Conservation (phyloP, 176 grass and related monocot genomes). For the Lolium rigidum region DNA sequence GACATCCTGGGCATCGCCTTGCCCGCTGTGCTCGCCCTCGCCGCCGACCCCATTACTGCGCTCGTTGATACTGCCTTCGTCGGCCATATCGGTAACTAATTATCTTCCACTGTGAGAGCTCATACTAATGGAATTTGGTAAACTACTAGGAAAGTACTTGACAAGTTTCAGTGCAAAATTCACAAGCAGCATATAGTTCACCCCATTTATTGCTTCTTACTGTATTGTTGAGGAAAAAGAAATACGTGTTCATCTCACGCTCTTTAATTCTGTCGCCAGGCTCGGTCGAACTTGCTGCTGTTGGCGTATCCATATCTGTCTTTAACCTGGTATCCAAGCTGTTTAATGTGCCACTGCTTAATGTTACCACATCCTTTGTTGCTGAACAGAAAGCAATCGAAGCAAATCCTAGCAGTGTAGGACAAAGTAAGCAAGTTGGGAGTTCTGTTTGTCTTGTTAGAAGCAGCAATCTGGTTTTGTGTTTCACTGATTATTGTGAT, state of each 20-base stretch:
- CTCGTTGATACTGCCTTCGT: constrained; percentile 78
- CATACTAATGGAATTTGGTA: not conserved
- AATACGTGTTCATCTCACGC: not conserved
- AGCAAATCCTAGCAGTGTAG: not conserved
- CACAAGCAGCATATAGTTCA: not conserved
- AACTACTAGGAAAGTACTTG: not conserved
- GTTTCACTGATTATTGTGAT: not conserved
- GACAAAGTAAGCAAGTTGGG: constrained; percentile 33
- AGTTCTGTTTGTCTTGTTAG: not conserved
- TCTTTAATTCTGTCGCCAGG: constrained; percentile 45
- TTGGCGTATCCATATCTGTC: constrained; percentile 76
- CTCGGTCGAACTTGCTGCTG: constrained; percentile 71
- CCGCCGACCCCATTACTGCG: constrained; percentile 63
- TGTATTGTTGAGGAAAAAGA: not conserved
- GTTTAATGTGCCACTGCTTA: constrained; percentile 90
- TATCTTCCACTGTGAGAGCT: not conserved
- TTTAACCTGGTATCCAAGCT: constrained; percentile 97
- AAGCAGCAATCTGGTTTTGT: not conserved
- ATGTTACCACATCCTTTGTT: constrained; percentile 92
- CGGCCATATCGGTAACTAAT: constrained; percentile 61
- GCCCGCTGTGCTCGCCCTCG: constrained; percentile 62
- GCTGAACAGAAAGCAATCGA: constrained; percentile 82
- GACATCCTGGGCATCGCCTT: constrained; percentile 59
- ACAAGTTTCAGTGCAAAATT: not conserved
- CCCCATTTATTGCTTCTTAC: not conserved